Evolutionary conservation across 331 rosid species (phyloP).

Genomic region (Acacia pycnantha): DNA sequence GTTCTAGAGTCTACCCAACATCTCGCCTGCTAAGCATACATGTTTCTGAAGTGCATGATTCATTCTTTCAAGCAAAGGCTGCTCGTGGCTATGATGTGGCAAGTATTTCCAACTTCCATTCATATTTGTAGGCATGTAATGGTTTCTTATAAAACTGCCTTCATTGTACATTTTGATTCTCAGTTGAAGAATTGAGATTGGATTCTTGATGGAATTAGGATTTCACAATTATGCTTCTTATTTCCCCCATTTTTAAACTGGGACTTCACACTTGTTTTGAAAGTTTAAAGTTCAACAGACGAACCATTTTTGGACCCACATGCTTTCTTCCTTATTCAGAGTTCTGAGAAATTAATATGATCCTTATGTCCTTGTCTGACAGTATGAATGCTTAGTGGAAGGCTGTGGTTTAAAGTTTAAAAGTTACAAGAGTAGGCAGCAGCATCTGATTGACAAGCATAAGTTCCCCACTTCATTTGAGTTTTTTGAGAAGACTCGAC

Average conservation of each 20-base stretch:
- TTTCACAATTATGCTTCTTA: background rate
- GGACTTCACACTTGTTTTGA: background rate
- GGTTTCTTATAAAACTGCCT: background rate
- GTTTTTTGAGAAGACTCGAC: constrained; percentile 63
- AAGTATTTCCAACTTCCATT: constrained; percentile 7
- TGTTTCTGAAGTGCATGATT: constrained; percentile 87
- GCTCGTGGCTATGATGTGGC: constrained; percentile 89
- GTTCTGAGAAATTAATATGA: background rate
- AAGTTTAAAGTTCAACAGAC: constrained; percentile 1
- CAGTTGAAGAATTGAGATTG: constrained; percentile 13
- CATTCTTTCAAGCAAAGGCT: constrained; percentile 92
- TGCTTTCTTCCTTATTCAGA: background rate
- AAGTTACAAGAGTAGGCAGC: constrained; percentile 72
- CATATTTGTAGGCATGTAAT: background rate
- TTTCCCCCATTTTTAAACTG: background rate
- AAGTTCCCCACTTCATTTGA: constrained; percentile 75
- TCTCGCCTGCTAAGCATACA: constrained; percentile 78
- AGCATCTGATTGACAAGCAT: constrained; percentile 93
- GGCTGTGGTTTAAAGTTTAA: constrained; percentile 86
- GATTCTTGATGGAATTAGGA: background rate
- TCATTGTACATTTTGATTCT: background rate
- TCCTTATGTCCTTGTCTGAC: constrained; percentile 21
- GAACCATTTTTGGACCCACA: background rate
- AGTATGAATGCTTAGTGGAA: constrained; percentile 95
- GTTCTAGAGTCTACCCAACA: constrained; percentile 88